Percentiles rank a stretch among this genome's conserved stretches.
Evolutionary conservation across 441 rosid genomes (phyloP).

Genomic region (Euphorbia schlechtendalii): DNA sequence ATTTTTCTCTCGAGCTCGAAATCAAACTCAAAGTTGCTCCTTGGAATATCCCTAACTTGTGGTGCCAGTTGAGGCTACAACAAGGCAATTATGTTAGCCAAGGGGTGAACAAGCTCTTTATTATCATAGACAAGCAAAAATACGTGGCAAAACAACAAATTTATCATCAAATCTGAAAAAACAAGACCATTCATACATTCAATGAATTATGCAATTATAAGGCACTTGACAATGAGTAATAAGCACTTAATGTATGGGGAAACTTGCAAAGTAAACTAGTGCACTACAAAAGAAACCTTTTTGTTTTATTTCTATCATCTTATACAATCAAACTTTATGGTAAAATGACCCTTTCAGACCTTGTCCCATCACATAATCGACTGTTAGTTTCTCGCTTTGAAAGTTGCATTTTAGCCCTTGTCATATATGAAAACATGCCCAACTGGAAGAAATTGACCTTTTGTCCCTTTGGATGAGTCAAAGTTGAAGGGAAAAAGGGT

Average conservation of each 20-base stretch:
- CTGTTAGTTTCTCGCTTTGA: too few species aligned
- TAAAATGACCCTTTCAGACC: too few species aligned
- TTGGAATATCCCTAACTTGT: slow-evolving; percentile 59
- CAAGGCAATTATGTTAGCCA: background rate
- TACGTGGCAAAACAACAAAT: background rate
- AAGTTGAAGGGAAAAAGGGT: too few species aligned
- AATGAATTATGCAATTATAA: background rate
- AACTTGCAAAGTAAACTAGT: background rate
- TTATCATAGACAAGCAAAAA: background rate
- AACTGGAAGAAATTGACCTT: too few species aligned
- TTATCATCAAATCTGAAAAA: background rate
- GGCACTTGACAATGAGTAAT: background rate
- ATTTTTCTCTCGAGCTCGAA: slow-evolving; percentile 69
- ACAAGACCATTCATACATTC: background rate
- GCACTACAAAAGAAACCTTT: background rate
- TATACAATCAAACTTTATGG: background rate
- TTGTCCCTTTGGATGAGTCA: too few species aligned
- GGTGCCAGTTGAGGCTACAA: slow-evolving; percentile 71
- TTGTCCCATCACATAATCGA: too few species aligned
- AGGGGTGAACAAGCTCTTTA: background rate
- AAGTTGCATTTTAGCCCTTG: too few species aligned
- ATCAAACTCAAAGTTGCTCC: slow-evolving; percentile 79
- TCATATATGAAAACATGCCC: too few species aligned
- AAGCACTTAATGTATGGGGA: background rate
- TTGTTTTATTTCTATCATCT: background rate